Evolutionary conservation across 176 grass and related monocot genomes (phyloP).

Genomic region (Saccharum officinarum): DNA sequence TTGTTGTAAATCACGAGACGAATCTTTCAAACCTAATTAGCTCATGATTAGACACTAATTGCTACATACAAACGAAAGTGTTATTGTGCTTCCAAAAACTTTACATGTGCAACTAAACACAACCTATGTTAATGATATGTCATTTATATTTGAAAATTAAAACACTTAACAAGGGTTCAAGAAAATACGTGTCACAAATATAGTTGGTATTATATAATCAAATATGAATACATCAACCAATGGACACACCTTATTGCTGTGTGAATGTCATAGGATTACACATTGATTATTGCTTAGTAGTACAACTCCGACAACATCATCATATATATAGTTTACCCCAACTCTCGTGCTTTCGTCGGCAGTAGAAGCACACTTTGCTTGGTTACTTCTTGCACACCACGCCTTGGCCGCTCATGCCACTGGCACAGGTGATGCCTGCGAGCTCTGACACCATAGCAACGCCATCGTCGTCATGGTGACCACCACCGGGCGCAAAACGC

Average conservation of each 20-base stretch:
- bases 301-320: background rate
- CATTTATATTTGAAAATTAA: background rate
- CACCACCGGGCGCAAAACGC: background rate
- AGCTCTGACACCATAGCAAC: constrained; percentile 12
- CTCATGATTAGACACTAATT: too few species aligned
- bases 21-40: too few species aligned
- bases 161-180: background rate
- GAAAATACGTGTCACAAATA: background rate
- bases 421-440: background rate
- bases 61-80: too few species aligned
- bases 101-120: too few species aligned
- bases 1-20: too few species aligned
- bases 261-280: background rate
- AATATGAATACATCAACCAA: background rate
- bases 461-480: background rate
- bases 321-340: background rate
- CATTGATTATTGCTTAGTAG: background rate
- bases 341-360: background rate
- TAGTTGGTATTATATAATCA: background rate
- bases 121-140: too few species aligned
- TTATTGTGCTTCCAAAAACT: too few species aligned
- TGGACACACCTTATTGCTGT: background rate
- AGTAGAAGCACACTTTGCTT: background rate
- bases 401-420: background rate
- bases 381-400: constrained; percentile 36